Conservation (phyloP, 441 rosid species). For the Viola pubescens region DNA sequence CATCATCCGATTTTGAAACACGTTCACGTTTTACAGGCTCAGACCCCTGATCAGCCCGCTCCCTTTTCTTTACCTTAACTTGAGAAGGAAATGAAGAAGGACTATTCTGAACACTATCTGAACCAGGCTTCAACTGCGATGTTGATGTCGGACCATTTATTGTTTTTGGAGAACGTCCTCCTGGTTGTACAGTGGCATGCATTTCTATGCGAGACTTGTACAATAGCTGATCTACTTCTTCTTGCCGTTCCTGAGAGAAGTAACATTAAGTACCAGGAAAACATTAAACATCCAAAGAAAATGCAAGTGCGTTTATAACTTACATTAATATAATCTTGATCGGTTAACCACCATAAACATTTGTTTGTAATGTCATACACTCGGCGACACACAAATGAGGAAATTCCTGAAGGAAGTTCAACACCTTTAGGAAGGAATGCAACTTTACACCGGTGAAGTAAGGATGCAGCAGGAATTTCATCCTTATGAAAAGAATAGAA, state of each 20-base stretch:
- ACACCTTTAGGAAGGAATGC: constrained; percentile 69
- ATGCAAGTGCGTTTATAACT: constrained; percentile 20
- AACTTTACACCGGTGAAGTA: constrained; percentile 90
- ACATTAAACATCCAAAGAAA: not conserved
- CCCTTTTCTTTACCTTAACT: constrained; percentile 88
- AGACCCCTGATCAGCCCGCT: constrained; percentile 65
- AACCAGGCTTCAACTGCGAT: constrained; percentile 54
- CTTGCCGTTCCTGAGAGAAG: constrained; percentile 55
- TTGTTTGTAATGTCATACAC: constrained; percentile 70
- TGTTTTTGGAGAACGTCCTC: constrained; percentile 84
- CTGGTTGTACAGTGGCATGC: constrained; percentile 71
- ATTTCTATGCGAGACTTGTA: constrained; percentile 58
- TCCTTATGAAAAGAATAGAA: constrained; percentile 91
- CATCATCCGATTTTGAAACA: constrained; percentile 49
- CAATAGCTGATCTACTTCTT: constrained; percentile 75
- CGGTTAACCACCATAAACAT: constrained; percentile 92
- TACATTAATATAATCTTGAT: constrained; percentile 78
- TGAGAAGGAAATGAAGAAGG: constrained; percentile 54
- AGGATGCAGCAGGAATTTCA: constrained; percentile 72
- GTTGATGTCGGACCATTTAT: constrained; percentile 52
- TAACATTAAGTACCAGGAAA: constrained; percentile 7
- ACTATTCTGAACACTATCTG: constrained; percentile 53
- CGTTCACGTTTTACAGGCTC: constrained; percentile 78
- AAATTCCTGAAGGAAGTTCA: constrained; percentile 70
- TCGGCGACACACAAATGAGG: constrained; percentile 77